Percentiles rank a stretch among this genome's conserved stretches.
Evolutionary conservation across 345 rosid species (phyloP).

Genomic region (Populus davidiana): DNA sequence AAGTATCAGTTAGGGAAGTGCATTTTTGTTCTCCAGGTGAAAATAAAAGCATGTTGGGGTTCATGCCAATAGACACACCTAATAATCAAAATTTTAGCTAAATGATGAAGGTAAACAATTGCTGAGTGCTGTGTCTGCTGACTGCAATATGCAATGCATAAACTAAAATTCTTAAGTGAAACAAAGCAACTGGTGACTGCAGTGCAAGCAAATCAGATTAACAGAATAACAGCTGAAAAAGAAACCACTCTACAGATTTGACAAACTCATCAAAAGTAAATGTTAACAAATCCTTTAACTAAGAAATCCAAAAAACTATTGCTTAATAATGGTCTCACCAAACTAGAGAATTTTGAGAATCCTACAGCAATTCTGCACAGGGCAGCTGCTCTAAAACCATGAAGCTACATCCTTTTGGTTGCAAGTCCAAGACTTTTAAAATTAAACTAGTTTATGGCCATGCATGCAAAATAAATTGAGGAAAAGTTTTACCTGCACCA

Average conservation of each 20-base stretch:
- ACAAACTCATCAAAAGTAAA: background rate
- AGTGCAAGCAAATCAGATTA: background rate
- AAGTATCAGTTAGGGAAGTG: background rate
- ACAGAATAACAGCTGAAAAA: background rate
- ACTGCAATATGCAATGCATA: background rate
- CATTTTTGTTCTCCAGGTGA: background rate
- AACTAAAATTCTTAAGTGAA: background rate
- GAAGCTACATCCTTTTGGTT: background rate
- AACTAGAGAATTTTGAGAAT: background rate
- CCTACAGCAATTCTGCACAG: background rate
- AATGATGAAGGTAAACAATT: background rate
- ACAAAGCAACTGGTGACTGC: constrained; percentile 1
- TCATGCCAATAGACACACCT: background rate
- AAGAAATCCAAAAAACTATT: background rate
- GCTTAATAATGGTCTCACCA: background rate
- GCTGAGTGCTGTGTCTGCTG: background rate
- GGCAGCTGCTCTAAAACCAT: background rate
- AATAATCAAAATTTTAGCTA: background rate
- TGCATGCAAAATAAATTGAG: background rate
- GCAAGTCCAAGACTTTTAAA: background rate
- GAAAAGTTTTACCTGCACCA: constrained; percentile 77
- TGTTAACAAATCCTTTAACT: background rate
- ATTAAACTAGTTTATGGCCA: background rate
- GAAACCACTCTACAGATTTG: background rate
- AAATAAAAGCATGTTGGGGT: background rate